A percentile compares a stretch with the other conserved stretches of the same genome.
Conservation (phyloP, 2,329 filamentous ascomycete species). For the Aspergillus vadensis region DNA sequence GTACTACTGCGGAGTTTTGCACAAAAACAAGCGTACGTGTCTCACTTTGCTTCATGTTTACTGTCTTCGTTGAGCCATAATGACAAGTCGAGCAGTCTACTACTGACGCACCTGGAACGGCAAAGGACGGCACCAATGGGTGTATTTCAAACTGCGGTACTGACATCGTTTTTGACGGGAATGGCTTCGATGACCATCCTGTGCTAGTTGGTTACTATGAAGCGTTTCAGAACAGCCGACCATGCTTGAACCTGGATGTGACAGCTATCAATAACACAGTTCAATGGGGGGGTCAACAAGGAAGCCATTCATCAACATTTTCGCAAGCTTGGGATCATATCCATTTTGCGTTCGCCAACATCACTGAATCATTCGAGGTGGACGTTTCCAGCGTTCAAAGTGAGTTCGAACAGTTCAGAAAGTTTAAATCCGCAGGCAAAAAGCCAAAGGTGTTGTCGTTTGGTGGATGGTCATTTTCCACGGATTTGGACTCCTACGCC, state of each 20-base stretch:
- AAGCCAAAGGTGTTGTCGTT: constrained; percentile 23
- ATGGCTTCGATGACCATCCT: too few relatives aligned
- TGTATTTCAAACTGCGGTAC: constrained; percentile 49
- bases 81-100: constrained; percentile 13
- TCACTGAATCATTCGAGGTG: constrained; percentile 36
- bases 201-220: constrained; percentile 37
- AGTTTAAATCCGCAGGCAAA: constrained; percentile 35
- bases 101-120: constrained; percentile 43
- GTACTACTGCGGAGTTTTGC: constrained; percentile 45
- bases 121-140: constrained; percentile 35
- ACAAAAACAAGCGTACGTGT: neutral
- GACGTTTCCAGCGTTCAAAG: constrained; percentile 25
- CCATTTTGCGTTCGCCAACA: constrained; percentile 43
- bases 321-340: constrained; percentile 25
- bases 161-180: constrained; percentile 26
- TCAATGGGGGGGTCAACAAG: too few relatives aligned
- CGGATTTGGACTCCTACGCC: constrained; percentile 36
- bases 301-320: too few relatives aligned
- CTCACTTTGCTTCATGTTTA: too few relatives aligned
- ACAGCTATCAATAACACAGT: too few relatives aligned
- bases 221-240: neutral
- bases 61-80: too few relatives aligned
- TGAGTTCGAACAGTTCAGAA: constrained; percentile 17
- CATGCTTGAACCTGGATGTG: constrained; percentile 26
- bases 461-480: constrained; percentile 51